These are phyloP conservation scores for Wolfiporia cocos DNA, from an alignment of 1,284 basidiomycete genomes.

Conservation along the genomic window DNA sequence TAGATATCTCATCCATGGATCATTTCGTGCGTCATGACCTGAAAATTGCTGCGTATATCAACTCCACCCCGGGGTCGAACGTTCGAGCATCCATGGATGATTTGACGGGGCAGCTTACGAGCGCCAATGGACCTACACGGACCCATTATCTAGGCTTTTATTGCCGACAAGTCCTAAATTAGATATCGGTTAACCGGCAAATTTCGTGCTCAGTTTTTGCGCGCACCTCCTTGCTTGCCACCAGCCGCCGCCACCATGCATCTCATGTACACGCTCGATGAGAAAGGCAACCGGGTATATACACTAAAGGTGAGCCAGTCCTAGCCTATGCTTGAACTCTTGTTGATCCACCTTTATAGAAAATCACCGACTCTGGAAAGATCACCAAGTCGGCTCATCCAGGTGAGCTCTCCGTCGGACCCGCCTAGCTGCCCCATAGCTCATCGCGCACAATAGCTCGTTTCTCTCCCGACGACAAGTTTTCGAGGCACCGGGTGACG, in stretches of 20 bases:
- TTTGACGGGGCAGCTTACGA: neutral
- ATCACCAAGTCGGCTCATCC: slow-evolving; percentile 93
- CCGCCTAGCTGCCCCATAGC: neutral
- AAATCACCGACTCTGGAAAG: slow-evolving; percentile 74
- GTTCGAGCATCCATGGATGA: too few species aligned
- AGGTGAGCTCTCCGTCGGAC: slow-evolving; percentile 52
- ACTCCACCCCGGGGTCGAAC: too few species aligned
- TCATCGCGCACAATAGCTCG: slow-evolving; percentile 53
- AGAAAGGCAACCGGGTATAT: slow-evolving; percentile 76
- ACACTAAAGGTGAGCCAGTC: slow-evolving; percentile 74
- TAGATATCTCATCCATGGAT: too few species aligned
- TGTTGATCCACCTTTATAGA: slow-evolving; percentile 42
- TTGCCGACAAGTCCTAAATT: neutral
- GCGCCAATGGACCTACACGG: slow-evolving; percentile 5
- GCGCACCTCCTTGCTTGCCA: neutral
- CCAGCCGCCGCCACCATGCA: slow-evolving; percentile 67
- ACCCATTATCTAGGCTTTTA: too few species aligned
- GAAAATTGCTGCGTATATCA: too few species aligned
- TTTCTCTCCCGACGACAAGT: slow-evolving; percentile 97
- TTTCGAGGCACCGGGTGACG: slow-evolving; percentile 91
- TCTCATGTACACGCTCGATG: slow-evolving; percentile 89
- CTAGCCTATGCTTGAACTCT: neutral
- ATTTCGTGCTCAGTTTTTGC: neutral
- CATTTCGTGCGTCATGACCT: too few species aligned
- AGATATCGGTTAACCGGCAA: neutral